phyloP scores from a whole-genome alignment of 108 stramenopile species.

The Fistulifera solaris region DNA sequence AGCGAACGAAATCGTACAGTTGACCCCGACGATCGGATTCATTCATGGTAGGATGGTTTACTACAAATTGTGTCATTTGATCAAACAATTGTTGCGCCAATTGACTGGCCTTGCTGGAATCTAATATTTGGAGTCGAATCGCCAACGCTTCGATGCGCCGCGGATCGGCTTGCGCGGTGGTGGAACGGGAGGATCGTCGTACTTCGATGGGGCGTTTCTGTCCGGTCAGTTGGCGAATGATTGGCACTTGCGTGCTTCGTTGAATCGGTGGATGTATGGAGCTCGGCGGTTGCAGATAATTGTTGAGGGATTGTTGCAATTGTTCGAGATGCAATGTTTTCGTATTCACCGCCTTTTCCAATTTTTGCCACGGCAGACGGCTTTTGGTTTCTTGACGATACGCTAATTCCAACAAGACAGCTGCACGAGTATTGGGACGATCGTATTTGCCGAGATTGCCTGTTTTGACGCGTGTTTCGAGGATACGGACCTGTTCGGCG shows the following conservation, averaged over 20 bases:
- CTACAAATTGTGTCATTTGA: no score
- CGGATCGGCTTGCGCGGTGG: no score
- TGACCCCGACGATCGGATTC: slow-evolving; percentile 1
- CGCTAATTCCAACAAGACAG: neutral
- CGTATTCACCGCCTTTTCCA: neutral
- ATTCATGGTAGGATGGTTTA: no score
- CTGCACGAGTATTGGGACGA: neutral
- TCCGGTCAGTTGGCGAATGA: no score
- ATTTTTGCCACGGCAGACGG: neutral
- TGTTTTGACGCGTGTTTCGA: neutral
- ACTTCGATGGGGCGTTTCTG: no score
- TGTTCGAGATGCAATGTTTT: neutral
- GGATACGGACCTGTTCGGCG: neutral
- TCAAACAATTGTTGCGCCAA: no score
- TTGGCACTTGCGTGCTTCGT: no score
- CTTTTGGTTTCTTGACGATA: neutral
- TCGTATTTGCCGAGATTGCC: slow-evolving; percentile 1
- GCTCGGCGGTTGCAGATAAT: slow-evolving; percentile 2
- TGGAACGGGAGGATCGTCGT: no score
- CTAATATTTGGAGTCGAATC: no score
- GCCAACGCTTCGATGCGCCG: no score
- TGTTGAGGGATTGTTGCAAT: neutral
- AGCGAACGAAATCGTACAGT: slow-evolving; percentile 3
- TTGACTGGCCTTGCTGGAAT: no score
- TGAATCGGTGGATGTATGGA: no score